phyloP scores from a whole-genome alignment of 2,329 filamentous ascomycete species.

The Coccinonectria pachysandricola region DNA sequence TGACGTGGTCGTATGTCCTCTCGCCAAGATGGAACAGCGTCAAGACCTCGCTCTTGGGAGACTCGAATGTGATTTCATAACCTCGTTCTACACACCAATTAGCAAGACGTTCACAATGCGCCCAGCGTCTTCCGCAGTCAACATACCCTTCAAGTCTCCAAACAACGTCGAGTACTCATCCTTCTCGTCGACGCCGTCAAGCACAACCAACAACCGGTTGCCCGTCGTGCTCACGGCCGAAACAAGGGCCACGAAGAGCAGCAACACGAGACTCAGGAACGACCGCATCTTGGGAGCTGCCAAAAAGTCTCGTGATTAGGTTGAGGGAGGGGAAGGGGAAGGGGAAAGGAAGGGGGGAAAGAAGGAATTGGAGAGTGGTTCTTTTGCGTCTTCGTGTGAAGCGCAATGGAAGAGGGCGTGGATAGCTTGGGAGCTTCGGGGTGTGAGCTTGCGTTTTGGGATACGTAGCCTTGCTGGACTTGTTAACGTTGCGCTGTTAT shows the following conservation, averaged over 20 bases:
- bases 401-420: slow-evolving; percentile 10
- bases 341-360: not conserved
- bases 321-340: not conserved
- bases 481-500: no score
- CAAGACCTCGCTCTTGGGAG: slow-evolving; percentile 69
- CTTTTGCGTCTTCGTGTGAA: slow-evolving; percentile 5
- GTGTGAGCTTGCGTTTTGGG: slow-evolving; percentile 24
- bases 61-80: slow-evolving; percentile 70
- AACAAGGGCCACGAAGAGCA: slow-evolving; percentile 55
- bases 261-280: slow-evolving; percentile 57
- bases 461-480: slow-evolving; percentile 30
- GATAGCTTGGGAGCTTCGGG: slow-evolving; percentile 18
- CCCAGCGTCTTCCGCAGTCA: no score
- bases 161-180: slow-evolving; percentile 74
- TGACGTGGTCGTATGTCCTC: slow-evolving; percentile 79
- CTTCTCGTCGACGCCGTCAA: slow-evolving; percentile 76
- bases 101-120: not conserved
- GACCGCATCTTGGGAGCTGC: slow-evolving; percentile 53
- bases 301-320: not conserved
- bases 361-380: slow-evolving; percentile 3
- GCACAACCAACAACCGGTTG: slow-evolving; percentile 69
- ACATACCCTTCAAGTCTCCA: slow-evolving; percentile 57
- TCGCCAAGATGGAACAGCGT: slow-evolving; percentile 78
- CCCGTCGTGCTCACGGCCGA: slow-evolving; percentile 73
- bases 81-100: slow-evolving; percentile 54